Base-by-base conservation (phyloP, 345 rosid species). In the Bruguiera parviflora region DNA sequence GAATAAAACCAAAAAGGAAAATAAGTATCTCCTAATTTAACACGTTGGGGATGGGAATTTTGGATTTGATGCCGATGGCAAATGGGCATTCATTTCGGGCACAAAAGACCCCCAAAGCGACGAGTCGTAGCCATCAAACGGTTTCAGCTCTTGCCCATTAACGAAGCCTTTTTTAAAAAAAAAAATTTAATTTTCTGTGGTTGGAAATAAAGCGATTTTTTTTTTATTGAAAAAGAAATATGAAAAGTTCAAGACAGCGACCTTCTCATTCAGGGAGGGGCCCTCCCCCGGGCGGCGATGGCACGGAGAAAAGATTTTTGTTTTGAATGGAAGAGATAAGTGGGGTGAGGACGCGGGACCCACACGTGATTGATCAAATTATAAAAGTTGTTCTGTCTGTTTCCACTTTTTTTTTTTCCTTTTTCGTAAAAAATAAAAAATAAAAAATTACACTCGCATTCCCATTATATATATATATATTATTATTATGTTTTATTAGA, bases 361-460 rank as follows among this genome's bases (percentile, higher is more conserved):
- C 70, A 63, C 20, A 6, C 5, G 0, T 60, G 16, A 43, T 59
- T 70, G 67, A 60, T 53, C 18, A 37, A 61, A 70, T 33, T 0
- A 71, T 69, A 73, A 73, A 68, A 69, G 59, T 74, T 78, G 51
- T 73, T 75, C 75, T 78, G 84, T 89, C 86, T 71, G 82, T 65
- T 77, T 27, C 1, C 28, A 27, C 28, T 27, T 27, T 27, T 27
- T 27, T 27, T 27, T 27, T 27, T 27, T 27, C 28, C 2, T 27
- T 27, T 27, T 27, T 27, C 28, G 28, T 27, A 27, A 27, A 27
- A 27, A 27, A 27, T 27, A 1, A 27, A 27, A 27, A 27, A 27
- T 27, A 1, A 27, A 27, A 27, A 27, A 27, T 27, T 1, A 27
- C 28, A 27, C 28, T 27, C 28, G 28, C 28, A 27, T 27, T 27